phyloP scores from a whole-genome alignment of 148 eudicot species.

The Fagopyrum homotropicum region DNA sequence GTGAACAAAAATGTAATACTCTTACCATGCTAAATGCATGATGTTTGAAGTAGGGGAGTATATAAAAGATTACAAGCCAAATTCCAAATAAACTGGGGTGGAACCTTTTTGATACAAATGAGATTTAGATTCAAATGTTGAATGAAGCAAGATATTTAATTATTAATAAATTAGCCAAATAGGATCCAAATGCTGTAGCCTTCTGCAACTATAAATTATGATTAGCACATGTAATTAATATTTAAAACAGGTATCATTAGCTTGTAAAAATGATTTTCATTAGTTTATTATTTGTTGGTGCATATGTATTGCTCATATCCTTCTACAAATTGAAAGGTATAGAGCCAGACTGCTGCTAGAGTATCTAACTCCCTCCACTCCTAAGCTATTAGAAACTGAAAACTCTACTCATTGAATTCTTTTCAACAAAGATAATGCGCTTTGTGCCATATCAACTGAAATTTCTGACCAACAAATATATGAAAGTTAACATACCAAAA shows the following conservation, averaged over 20 bases:
- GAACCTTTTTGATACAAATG: not conserved
- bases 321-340: not conserved
- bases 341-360: not conserved
- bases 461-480: not conserved
- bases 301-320: not conserved
- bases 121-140: not conserved
- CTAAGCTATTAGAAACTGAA: not conserved
- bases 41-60: not conserved
- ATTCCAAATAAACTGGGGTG: not conserved
- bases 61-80: too few relatives aligned
- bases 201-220: too few relatives aligned
- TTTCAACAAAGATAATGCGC: not conserved
- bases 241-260: not conserved
- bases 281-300: too few relatives aligned
- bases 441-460: not conserved
- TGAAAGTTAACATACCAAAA: slow-evolving; percentile 43
- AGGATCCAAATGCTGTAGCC: not conserved
- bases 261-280: not conserved
- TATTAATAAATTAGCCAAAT: not conserved
- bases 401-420: not conserved
- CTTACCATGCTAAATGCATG: not conserved
- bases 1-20: not conserved
- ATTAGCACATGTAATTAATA: not conserved
- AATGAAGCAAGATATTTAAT: not conserved
- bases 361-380: slow-evolving; percentile 3